Evolutionary conservation across 148 eudicot species (phyloP).

Genomic region (Fagopyrum esculentum): DNA sequence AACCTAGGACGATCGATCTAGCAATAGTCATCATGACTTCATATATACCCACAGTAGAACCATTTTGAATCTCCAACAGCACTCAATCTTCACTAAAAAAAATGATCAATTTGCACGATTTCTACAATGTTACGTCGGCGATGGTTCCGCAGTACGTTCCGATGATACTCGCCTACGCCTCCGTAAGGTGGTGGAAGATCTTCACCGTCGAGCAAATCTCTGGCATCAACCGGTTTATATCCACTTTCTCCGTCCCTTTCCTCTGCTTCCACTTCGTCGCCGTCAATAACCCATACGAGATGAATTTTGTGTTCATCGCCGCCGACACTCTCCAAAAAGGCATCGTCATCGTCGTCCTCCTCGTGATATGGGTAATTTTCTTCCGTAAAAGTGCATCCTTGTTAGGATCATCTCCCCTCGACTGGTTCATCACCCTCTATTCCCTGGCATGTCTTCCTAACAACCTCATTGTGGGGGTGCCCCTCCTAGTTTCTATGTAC

Average conservation of each 20-base stretch:
- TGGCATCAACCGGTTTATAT: constrained; percentile 53
- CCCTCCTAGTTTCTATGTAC: too few relatives aligned
- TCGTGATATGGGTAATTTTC: too few relatives aligned
- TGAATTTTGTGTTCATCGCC: constrained; percentile 45
- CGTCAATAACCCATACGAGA: constrained; percentile 34
- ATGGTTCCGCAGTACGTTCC: constrained; percentile 51
- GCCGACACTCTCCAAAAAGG: constrained; percentile 42
- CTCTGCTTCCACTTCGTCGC: constrained; percentile 52
- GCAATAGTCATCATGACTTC: too few relatives aligned
- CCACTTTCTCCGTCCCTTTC: constrained; percentile 41
- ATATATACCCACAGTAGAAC: neutral
- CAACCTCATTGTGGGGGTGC: too few relatives aligned
- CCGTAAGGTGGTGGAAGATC: constrained; percentile 56
- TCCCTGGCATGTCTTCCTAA: too few relatives aligned
- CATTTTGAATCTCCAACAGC: neutral
- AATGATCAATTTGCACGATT: constrained; percentile 37
- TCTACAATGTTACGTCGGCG: constrained; percentile 44
- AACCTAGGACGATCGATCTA: too few relatives aligned
- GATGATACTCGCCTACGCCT: constrained; percentile 45
- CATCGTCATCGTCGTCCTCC: neutral
- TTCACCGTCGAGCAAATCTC: constrained; percentile 49
- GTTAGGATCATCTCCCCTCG: too few relatives aligned
- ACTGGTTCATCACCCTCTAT: too few relatives aligned
- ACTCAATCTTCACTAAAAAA: neutral
- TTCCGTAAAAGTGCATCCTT: too few relatives aligned